A percentile compares a stretch with the other conserved stretches of the same genome.
phyloP scores from a whole-genome alignment of 2,329 filamentous ascomycete species.

The Tolypocladium tundrense region DNA sequence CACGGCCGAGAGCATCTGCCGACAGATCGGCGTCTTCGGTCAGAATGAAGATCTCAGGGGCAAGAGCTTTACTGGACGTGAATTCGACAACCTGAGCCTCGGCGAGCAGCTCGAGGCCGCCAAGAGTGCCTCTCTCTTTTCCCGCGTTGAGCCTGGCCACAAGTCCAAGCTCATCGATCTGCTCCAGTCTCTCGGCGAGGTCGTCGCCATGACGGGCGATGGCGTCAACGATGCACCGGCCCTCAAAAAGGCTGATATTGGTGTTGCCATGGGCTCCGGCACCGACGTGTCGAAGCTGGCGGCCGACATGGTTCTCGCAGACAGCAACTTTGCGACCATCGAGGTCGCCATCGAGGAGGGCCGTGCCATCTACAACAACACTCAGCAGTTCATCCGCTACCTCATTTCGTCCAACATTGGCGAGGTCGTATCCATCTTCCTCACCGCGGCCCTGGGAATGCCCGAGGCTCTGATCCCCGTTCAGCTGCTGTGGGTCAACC shows the following conservation, averaged over 20 bases:
- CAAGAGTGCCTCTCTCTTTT: slow-evolving; percentile 82
- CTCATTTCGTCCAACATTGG: slow-evolving; percentile 98
- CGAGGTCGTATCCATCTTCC: slow-evolving; percentile 96
- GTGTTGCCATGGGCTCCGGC: slow-evolving; percentile 96
- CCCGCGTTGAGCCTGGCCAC: slow-evolving; percentile 87
- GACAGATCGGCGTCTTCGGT: slow-evolving; percentile 90
- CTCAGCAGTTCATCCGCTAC: slow-evolving; percentile 98
- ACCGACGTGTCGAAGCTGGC: slow-evolving; percentile 96
- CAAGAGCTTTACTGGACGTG: slow-evolving; percentile 90
- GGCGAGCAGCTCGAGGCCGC: slow-evolving; percentile 75
- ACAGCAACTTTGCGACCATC: slow-evolving; percentile 98
- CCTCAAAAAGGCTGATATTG: slow-evolving; percentile 97
- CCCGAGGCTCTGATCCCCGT: slow-evolving; percentile 95
- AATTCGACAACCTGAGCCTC: slow-evolving; percentile 80
- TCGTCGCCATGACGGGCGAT: slow-evolving; percentile 98
- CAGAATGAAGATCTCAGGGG: slow-evolving; percentile 70
- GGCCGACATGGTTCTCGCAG: slow-evolving; percentile 95
- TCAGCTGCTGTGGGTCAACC: slow-evolving; percentile 96
- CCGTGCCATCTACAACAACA: slow-evolving; percentile 98
- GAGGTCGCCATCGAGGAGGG: slow-evolving; percentile 94
- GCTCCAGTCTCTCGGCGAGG: slow-evolving; percentile 82
- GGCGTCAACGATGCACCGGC: slow-evolving; percentile 97
- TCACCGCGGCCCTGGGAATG: slow-evolving; percentile 94
- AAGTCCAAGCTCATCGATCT: slow-evolving; percentile 98
- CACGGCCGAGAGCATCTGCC: slow-evolving; percentile 95